These are phyloP conservation scores for Papiliotrema fonsecae DNA, from an alignment of 1,284 basidiomycete species.

Conservation along the genomic window DNA sequence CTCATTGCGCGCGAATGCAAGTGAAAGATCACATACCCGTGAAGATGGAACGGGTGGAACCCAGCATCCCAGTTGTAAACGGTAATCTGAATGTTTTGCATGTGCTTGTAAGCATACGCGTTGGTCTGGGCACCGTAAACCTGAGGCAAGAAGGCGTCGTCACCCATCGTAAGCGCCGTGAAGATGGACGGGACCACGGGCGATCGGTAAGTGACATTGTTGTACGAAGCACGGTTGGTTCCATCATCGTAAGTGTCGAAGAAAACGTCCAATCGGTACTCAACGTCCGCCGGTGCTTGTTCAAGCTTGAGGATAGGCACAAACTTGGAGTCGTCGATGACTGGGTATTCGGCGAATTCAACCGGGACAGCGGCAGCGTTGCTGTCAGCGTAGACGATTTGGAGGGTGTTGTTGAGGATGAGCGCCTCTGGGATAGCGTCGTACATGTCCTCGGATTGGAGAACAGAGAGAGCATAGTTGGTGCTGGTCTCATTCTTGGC, in stretches of 20 bases:
- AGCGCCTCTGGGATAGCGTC: conserved; percentile 68
- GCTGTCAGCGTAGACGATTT: conserved; percentile 60
- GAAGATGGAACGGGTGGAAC: conserved; percentile 51
- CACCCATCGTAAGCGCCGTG: conserved; percentile 68
- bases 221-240: conserved; percentile 47
- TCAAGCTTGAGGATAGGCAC: conserved; percentile 40
- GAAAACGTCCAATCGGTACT: conserved; percentile 46
- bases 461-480: conserved; percentile 86
- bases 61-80: conserved; percentile 68
- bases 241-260: conserved; percentile 51
- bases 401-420: conserved; percentile 71
- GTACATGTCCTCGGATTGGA: conserved; percentile 73
- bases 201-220: conserved; percentile 43
- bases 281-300: conserved; percentile 41
- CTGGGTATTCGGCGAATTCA: conserved; percentile 21
- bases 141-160: conserved; percentile 60
- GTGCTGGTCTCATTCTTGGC: conserved; percentile 75
- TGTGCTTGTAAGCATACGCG: conserved; percentile 67
- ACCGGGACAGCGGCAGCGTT: conserved; percentile 16
- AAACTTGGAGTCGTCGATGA: conserved; percentile 49
- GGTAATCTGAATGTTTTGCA: conserved; percentile 72
- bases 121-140: conserved; percentile 70
- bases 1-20: background rate
- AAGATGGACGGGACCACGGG: conserved; percentile 67
- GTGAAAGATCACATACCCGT: conserved; percentile 28